Evolutionary conservation across 129 eudicot genomes (phyloP), one percentile per base, ranked within the genome.

Genomic region (Sambucus nigra): DNA sequence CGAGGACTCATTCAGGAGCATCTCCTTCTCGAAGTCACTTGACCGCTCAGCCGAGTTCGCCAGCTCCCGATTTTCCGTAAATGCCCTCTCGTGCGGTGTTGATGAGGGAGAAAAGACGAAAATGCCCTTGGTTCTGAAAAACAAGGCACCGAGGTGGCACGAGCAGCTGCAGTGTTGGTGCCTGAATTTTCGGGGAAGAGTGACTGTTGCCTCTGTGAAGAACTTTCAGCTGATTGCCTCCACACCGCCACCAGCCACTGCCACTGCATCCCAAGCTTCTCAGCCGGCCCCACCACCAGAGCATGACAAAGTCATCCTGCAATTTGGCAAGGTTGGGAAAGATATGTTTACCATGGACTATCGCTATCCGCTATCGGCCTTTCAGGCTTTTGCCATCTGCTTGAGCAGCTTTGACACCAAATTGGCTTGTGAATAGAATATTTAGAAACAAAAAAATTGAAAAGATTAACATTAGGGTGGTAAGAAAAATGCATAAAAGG

Each of bases 331-430:
- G 66, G 89, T 85, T 5, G 95, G 89, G 17, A 85, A 86, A 59
- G 93, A 81, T 64, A 75, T 86, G 84, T 82, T 81, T 47, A 86
- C 95, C 4, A 86, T 86, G 95, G 95, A 86, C 65, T 86, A 86
- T 12, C 72, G 93, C 45, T 86, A 86, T 71, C 95, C 95, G 5
- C 60, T 86, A n/a, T 86, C 95, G 38, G 95, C 95, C 17, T 86
- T 86, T 76, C 95, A 86, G 79, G 95, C 95, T 19, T 82, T 86
- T 62, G 95, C 95, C 0, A 82, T 86, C 32, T 81, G 95, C 63
- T 79, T 86, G 61, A 86, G 95, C 74, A 86, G 95, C 81, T 86
- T 86, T 65, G 95, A 86, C 72, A 86, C 95, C 68, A 86, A 81
- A 71, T 76, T 81, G 84, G 95, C 92, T 61, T 86, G 95, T 86